A percentile compares a stretch with the other conserved stretches of the same genome.
Conservation (phyloP, 106 monocot genomes). For the Dendrobium chrysotoxum region DNA sequence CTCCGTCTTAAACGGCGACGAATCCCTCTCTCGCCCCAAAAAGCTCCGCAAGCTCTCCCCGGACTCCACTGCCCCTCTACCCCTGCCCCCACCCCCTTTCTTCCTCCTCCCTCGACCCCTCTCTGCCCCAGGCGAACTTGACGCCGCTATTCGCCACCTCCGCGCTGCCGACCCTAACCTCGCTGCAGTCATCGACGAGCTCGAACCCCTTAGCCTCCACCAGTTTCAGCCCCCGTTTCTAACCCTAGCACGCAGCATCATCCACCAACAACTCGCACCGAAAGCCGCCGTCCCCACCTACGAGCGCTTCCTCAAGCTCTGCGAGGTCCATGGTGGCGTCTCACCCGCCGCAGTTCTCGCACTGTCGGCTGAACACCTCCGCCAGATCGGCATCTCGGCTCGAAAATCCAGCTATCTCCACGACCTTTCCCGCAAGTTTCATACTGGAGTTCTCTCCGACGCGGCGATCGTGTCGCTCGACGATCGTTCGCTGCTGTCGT, state of each 20-base stretch:
- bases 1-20: neutral
- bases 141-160: slow-evolving; percentile 14
- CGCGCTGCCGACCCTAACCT: slow-evolving; percentile 20
- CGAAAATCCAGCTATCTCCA: slow-evolving; percentile 63
- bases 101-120: slow-evolving; percentile 17
- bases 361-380: slow-evolving; percentile 35
- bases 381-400: slow-evolving; percentile 49
- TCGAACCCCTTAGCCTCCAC: slow-evolving; percentile 36
- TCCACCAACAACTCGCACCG: slow-evolving; percentile 73
- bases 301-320: slow-evolving; percentile 61
- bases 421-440: slow-evolving; percentile 57
- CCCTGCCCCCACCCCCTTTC: neutral
- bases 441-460: slow-evolving; percentile 51
- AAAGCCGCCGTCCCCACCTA: slow-evolving; percentile 65
- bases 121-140: slow-evolving; percentile 12
- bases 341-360: slow-evolving; percentile 35
- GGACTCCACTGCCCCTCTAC: neutral
- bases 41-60: slow-evolving; percentile 23
- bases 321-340: slow-evolving; percentile 30
- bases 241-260: slow-evolving; percentile 63
- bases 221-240: slow-evolving; percentile 50
- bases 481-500: slow-evolving; percentile 38
- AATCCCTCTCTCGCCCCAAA: slow-evolving; percentile 3
- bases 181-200: slow-evolving; percentile 33
- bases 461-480: slow-evolving; percentile 35